A percentile compares a stretch with the other conserved stretches of the same genome.
Conservation (phyloP, 176 grass and related monocot species). For the Tuctoria greenei region DNA sequence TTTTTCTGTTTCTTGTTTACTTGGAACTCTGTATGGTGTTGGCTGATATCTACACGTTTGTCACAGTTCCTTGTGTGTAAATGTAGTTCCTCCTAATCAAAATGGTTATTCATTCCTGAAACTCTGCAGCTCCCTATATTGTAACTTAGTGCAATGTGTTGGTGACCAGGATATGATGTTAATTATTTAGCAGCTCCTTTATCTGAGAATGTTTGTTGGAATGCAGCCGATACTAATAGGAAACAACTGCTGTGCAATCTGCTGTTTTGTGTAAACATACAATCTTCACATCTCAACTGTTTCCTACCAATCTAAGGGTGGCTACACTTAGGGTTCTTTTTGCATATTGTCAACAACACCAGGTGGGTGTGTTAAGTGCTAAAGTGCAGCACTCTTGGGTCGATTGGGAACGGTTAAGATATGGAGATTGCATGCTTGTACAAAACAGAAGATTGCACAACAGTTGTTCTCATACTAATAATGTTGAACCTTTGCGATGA, state of each 20-base stretch:
- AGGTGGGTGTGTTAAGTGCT: too few species aligned
- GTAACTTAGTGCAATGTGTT: constrained; percentile 22
- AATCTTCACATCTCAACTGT: too few species aligned
- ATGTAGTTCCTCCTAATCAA: constrained; percentile 42
- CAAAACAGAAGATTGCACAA: too few species aligned
- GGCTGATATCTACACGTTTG: constrained; percentile 43
- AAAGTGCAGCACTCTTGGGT: too few species aligned
- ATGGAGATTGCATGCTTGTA: too few species aligned
- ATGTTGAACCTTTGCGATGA: constrained; percentile 1
- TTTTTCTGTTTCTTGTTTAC: neutral
- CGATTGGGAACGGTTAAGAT: too few species aligned
- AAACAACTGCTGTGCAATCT: too few species aligned
- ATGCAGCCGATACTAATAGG: neutral
- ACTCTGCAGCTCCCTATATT: constrained; percentile 29
- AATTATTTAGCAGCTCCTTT: neutral
- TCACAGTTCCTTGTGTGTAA: constrained; percentile 44
- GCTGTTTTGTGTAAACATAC: too few species aligned
- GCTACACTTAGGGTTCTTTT: too few species aligned
- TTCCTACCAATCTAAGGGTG: too few species aligned
- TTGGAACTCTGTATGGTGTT: constrained; percentile 42
- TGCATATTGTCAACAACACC: too few species aligned
- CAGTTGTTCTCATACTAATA: too few species aligned
- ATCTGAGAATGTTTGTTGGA: neutral
- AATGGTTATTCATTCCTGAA: constrained; percentile 34
- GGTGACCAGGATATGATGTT: neutral